Evolutionary conservation across 768 basidiomycete species (phyloP).

Genomic region (Termitomyces sp.): DNA sequence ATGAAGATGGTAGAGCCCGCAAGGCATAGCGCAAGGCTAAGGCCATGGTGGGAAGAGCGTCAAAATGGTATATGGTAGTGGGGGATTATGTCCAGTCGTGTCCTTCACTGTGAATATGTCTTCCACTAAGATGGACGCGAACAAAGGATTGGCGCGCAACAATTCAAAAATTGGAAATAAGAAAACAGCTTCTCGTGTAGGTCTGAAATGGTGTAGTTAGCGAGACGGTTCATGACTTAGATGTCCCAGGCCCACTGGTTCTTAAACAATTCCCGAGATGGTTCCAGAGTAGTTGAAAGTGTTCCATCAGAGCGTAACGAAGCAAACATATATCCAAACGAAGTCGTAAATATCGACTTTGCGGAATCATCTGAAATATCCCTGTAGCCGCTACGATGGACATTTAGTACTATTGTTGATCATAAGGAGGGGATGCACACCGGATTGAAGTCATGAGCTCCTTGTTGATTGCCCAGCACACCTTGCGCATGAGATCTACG

Average conservation of each 20-base stretch:
- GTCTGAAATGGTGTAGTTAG: constrained; percentile 32
- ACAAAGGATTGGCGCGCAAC: constrained; percentile 42
- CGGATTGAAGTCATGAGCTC: constrained; percentile 45
- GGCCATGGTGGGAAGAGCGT: constrained; percentile 31
- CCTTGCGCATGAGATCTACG: constrained; percentile 46
- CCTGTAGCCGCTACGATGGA: constrained; percentile 47
- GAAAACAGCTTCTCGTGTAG: constrained; percentile 54
- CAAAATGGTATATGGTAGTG: constrained; percentile 43
- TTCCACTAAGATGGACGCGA: constrained; percentile 42
- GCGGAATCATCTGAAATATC: constrained; percentile 46
- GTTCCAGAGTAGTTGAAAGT: constrained; percentile 39
- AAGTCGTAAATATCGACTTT: constrained; percentile 42
- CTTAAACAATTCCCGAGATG: constrained; percentile 51
- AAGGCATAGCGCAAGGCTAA: constrained; percentile 24
- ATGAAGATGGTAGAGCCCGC: constrained; percentile 15
- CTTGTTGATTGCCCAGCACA: constrained; percentile 53
- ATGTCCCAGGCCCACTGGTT: constrained; percentile 36
- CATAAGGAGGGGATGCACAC: constrained; percentile 26
- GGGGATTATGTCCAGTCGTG: constrained; percentile 17
- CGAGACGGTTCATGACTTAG: not conserved
- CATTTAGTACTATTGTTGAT: not conserved
- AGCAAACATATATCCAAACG: constrained; percentile 46
- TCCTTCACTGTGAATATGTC: constrained; percentile 22
- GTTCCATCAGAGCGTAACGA: constrained; percentile 53
- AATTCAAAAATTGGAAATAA: constrained; percentile 63